phyloP scores from a whole-genome alignment of 805 yeast genomes.

The Danielia oregonensis region DNA sequence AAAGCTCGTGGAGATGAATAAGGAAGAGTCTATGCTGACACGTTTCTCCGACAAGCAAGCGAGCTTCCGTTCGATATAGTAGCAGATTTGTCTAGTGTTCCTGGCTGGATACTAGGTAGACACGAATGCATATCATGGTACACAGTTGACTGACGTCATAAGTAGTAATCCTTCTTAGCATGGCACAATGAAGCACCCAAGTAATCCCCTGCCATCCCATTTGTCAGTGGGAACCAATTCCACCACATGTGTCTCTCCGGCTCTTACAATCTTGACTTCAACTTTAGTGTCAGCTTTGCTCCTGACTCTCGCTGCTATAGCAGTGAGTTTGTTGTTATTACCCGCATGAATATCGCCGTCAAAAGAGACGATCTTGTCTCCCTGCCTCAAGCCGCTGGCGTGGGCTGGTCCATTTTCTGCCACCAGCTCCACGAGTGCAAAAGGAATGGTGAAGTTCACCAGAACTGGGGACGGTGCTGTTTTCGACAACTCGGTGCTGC shows the following conservation, averaged over 20 bases:
- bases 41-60: no score
- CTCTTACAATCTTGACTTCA: constrained; percentile 30
- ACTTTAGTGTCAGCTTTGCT: constrained; percentile 28
- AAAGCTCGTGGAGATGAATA: no score
- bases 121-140: no score
- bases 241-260: constrained; percentile 14
- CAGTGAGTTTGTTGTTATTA: constrained; percentile 49
- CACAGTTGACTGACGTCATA: no score
- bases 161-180: no score
- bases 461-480: neutral
- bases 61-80: no score
- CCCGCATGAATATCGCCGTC: constrained; percentile 49
- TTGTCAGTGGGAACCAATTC: constrained; percentile 41
- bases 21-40: no score
- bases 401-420: constrained; percentile 54
- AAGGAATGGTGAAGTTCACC: constrained; percentile 33
- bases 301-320: constrained; percentile 43
- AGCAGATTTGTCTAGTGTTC: no score
- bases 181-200: constrained; percentile 61
- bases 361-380: constrained; percentile 54
- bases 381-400: constrained; percentile 45
- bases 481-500: neutral
- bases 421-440: constrained; percentile 53
- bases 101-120: no score
- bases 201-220: constrained; percentile 67